These are phyloP conservation scores for Apiospora pterosperma DNA, from an alignment of 2,329 filamentous ascomycete species.

Conservation along the genomic window DNA sequence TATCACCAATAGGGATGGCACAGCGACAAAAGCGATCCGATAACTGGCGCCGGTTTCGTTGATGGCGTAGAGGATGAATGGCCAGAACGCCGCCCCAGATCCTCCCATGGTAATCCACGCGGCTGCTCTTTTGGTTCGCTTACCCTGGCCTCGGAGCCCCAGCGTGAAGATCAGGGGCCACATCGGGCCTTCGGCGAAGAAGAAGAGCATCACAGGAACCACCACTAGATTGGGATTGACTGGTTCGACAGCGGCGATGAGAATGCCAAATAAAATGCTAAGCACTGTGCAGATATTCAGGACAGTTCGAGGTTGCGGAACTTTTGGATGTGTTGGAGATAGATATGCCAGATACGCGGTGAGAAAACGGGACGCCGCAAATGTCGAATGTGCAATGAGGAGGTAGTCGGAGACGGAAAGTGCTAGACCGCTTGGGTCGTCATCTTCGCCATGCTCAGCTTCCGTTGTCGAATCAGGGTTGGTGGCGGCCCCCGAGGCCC, in stretches of 20 bases:
- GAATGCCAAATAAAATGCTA: constrained; percentile 54
- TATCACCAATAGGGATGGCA: constrained; percentile 48
- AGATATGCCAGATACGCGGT: constrained; percentile 62
- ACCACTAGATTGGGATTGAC: constrained; percentile 45
- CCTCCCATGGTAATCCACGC: constrained; percentile 76
- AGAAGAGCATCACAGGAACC: constrained; percentile 65
- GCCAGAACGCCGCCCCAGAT: constrained; percentile 70
- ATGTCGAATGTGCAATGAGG: constrained; percentile 68
- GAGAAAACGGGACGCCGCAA: constrained; percentile 70
- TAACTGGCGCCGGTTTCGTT: constrained; percentile 57
- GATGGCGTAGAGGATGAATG: constrained; percentile 70
- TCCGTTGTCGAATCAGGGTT: constrained; percentile 24
- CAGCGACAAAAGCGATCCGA: constrained; percentile 61
- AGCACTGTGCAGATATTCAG: constrained; percentile 59
- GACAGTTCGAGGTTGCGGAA: constrained; percentile 66
- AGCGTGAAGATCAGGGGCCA: constrained; percentile 81
- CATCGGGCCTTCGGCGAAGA: constrained; percentile 79
- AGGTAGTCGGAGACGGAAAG: constrained; percentile 62
- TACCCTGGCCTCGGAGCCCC: constrained; percentile 74
- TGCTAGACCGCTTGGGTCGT: constrained; percentile 40
- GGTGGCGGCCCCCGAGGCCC: constrained; percentile 24
- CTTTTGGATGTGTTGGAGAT: constrained; percentile 41
- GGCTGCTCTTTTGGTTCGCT: constrained; percentile 75
- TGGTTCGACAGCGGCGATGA: constrained; percentile 43
- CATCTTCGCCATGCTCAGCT: constrained; percentile 36